Conservation (phyloP, 2,329 filamentous ascomycete species). For the Zasmidium cellare region DNA sequence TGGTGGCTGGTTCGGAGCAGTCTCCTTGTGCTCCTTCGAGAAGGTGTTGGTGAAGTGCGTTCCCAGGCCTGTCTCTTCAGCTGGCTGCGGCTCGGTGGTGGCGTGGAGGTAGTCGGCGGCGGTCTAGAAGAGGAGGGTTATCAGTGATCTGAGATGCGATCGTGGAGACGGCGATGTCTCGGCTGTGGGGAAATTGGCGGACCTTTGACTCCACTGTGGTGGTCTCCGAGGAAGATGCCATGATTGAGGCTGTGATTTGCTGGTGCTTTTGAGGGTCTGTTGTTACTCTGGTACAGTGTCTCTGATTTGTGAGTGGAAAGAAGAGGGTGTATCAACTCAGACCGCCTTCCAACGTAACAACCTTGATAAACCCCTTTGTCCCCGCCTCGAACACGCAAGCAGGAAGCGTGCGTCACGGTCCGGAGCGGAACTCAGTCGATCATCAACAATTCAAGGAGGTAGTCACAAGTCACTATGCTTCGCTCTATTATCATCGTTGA, state of each 20-base stretch:
- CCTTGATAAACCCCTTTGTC: not conserved
- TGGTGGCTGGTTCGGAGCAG: constrained; percentile 11
- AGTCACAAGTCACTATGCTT: too few species aligned
- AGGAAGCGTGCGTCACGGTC: not conserved
- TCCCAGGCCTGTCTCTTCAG: constrained; percentile 16
- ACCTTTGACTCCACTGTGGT: constrained; percentile 12
- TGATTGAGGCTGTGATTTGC: not conserved
- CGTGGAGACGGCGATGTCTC: not conserved
- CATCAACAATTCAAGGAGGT: too few species aligned
- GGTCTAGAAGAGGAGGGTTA: not conserved
- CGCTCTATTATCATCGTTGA: too few species aligned
- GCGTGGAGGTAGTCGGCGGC: constrained; percentile 19
- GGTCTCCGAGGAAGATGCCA: not conserved
- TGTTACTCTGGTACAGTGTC: too few species aligned
- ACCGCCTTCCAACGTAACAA: not conserved
- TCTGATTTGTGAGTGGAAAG: too few species aligned
- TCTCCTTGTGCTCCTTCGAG: constrained; percentile 15
- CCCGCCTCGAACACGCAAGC: not conserved
- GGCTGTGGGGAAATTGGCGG: not conserved
- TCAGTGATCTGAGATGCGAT: not conserved
- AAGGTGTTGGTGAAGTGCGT: constrained; percentile 21
- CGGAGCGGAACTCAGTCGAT: not conserved
- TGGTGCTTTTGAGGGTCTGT: too few species aligned
- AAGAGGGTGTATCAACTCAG: not conserved
- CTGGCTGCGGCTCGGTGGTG: constrained; percentile 18